phyloP scores from a whole-genome alignment of 1,139 yeast genomes.

The Yamadazyma conglobata region DNA sequence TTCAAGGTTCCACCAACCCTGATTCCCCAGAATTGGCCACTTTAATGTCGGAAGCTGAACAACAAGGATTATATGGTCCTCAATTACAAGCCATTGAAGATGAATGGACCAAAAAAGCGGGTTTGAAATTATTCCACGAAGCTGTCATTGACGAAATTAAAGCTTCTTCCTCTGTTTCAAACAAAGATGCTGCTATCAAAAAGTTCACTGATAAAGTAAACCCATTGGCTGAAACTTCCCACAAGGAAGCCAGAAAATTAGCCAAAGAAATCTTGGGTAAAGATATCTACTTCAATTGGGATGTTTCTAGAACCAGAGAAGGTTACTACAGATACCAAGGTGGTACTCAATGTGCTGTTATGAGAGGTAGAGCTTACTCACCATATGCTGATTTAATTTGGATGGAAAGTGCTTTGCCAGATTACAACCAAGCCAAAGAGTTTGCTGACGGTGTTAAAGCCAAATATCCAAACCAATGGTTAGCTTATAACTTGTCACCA shows the following conservation, averaged over 20 bases:
- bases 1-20: slow-evolving; percentile 89
- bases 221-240: slow-evolving; percentile 72
- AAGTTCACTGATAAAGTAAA: slow-evolving; percentile 67
- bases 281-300: slow-evolving; percentile 94
- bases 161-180: slow-evolving; percentile 50
- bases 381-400: slow-evolving; percentile 95
- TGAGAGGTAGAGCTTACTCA: slow-evolving; percentile 94
- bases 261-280: slow-evolving; percentile 78
- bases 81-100: slow-evolving; percentile 71
- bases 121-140: slow-evolving; percentile 84
- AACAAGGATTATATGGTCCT: slow-evolving; percentile 66
- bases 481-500: slow-evolving; percentile 93
- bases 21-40: slow-evolving; percentile 69
- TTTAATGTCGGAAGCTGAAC: slow-evolving; percentile 80
- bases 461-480: slow-evolving; percentile 85
- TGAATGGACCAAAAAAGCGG: slow-evolving; percentile 82
- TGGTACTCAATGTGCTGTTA: slow-evolving; percentile 96
- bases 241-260: slow-evolving; percentile 74
- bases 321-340: slow-evolving; percentile 97
- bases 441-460: slow-evolving; percentile 89
- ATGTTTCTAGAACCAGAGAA: slow-evolving; percentile 91
- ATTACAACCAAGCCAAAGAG: slow-evolving; percentile 88
- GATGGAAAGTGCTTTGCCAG: slow-evolving; percentile 99
- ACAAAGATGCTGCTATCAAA: slow-evolving; percentile 64
- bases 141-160: slow-evolving; percentile 86